Percentiles rank a stretch among this genome's conserved stretches.
Evolutionary conservation across 495 filamentous ascomycete genomes (phyloP).

Genomic region (Tirmania nivea): DNA sequence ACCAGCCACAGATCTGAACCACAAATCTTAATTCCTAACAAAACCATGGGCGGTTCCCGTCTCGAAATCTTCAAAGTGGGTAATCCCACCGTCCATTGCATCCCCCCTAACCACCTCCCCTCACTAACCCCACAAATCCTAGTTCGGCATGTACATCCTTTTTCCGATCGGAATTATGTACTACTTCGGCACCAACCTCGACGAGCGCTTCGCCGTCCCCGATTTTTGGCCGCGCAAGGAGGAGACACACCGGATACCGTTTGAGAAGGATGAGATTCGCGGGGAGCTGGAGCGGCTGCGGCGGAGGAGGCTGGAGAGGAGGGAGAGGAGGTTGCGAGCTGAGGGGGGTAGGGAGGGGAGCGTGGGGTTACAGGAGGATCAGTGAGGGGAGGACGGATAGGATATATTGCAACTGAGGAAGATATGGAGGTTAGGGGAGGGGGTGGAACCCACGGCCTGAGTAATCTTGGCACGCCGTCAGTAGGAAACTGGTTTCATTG

Average conservation of each 20-base stretch:
- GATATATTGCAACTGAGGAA: too few species aligned
- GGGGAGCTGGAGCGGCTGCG: conserved; percentile 55
- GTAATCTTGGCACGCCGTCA: too few species aligned
- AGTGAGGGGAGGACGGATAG: too few species aligned
- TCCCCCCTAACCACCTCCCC: background rate
- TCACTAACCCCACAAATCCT: background rate
- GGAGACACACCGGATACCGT: conserved; percentile 70
- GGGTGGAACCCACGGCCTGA: too few species aligned
- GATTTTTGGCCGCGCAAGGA: conserved; percentile 85
- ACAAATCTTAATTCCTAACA: background rate
- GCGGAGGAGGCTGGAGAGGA: conserved; percentile 32
- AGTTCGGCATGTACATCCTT: conserved; percentile 97
- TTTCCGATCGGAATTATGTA: conserved; percentile 99
- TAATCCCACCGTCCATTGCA: background rate
- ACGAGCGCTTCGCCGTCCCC: conserved; percentile 64
- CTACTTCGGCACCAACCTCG: conserved; percentile 98
- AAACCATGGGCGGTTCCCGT: background rate
- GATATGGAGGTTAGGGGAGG: too few species aligned
- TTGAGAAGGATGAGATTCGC: conserved; percentile 69
- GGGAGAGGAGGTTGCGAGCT: conserved; percentile 22
- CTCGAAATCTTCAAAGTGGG: background rate
- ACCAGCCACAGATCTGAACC: too few species aligned
- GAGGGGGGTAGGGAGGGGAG: background rate
- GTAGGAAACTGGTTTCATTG: too few species aligned
- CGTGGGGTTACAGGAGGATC: too few species aligned